These are phyloP conservation scores for Fusarium penzigii DNA, from an alignment of 2,329 filamentous ascomycete genomes.

Conservation along the genomic window DNA sequence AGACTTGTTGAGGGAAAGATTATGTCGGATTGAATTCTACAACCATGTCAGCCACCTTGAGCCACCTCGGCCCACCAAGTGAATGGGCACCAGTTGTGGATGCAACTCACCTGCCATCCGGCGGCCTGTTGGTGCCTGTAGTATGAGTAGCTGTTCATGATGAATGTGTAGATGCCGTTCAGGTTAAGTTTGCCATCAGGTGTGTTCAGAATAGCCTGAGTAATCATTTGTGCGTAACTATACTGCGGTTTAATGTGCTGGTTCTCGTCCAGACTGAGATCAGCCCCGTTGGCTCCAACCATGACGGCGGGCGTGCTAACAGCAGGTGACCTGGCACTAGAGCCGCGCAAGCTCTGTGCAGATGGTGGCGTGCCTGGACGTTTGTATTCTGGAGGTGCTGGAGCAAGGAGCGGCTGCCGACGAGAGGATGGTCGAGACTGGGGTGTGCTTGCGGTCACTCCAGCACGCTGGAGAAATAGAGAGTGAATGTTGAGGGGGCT, in stretches of 20 bases:
- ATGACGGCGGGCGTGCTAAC: conserved; percentile 39
- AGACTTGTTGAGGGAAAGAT: conserved; percentile 89
- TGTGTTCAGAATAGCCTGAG: conserved; percentile 88
- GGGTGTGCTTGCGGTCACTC: conserved; percentile 43
- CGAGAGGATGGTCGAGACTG: conserved; percentile 29
- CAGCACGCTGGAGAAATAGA: conserved; percentile 69
- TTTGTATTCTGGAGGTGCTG: conserved; percentile 61
- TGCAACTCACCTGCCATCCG: conserved; percentile 80
- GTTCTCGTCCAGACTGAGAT: conserved; percentile 79
- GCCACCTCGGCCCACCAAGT: conserved; percentile 5
- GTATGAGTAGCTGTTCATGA: conserved; percentile 88
- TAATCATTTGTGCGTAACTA: conserved; percentile 96
- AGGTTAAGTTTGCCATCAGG: conserved; percentile 87
- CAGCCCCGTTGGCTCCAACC: conserved; percentile 56
- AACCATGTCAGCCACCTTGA: conserved; percentile 12
- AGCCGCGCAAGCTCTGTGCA: conserved; percentile 31
- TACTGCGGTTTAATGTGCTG: conserved; percentile 93
- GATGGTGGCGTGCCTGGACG: conserved; percentile 63
- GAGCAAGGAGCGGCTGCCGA: conserved; percentile 54
- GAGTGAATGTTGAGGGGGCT: conserved; percentile 67
- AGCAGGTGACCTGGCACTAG: conserved; percentile 34
- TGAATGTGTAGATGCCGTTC: conserved; percentile 91
- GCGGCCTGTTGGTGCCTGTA: conserved; percentile 76
- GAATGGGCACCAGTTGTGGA: background rate
- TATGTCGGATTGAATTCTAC: conserved; percentile 94